Evolutionary conservation across 2,329 filamentous ascomycete genomes (phyloP).

Genomic region (Aspergillus novofumigatus): DNA sequence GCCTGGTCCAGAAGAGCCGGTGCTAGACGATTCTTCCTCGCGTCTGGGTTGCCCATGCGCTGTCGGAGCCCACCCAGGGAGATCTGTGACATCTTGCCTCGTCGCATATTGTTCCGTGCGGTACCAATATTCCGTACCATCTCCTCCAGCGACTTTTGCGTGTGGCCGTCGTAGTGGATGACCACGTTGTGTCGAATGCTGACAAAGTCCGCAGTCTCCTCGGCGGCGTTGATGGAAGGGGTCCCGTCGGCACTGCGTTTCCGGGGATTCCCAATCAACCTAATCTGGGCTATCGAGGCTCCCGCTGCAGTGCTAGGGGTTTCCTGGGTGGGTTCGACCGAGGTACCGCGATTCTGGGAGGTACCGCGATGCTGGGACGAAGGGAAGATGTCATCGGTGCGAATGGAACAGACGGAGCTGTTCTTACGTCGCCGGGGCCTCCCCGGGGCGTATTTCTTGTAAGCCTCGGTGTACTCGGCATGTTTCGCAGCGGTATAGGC

Average conservation of each 20-base stretch:
- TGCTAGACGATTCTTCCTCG: neutral
- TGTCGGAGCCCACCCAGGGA: slow-evolving; percentile 23
- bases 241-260: slow-evolving; percentile 34
- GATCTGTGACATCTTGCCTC: slow-evolving; percentile 62
- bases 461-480: slow-evolving; percentile 41
- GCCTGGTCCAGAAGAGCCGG: neutral
- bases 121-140: slow-evolving; percentile 77
- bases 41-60: slow-evolving; percentile 11
- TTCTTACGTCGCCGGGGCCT: slow-evolving; percentile 37
- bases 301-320: neutral
- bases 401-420: slow-evolving; percentile 42
- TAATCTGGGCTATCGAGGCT: slow-evolving; percentile 7
- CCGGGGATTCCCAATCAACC: slow-evolving; percentile 23
- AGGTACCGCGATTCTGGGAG: neutral
- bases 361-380: neutral
- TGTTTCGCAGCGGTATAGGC: slow-evolving; percentile 38
- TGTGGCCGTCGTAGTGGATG: slow-evolving; percentile 87
- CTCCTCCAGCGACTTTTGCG: slow-evolving; percentile 77
- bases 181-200: slow-evolving; percentile 72
- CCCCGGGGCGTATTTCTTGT: slow-evolving; percentile 29
- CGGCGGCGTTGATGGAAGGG: slow-evolving; percentile 29
- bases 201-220: slow-evolving; percentile 47
- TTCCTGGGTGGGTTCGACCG: slow-evolving; percentile 1
- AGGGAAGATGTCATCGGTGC: slow-evolving; percentile 22
- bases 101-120: slow-evolving; percentile 78